Conservation (phyloP, 2,329 filamentous ascomycete genomes). For the Lasiodiplodia gonubiensis region DNA sequence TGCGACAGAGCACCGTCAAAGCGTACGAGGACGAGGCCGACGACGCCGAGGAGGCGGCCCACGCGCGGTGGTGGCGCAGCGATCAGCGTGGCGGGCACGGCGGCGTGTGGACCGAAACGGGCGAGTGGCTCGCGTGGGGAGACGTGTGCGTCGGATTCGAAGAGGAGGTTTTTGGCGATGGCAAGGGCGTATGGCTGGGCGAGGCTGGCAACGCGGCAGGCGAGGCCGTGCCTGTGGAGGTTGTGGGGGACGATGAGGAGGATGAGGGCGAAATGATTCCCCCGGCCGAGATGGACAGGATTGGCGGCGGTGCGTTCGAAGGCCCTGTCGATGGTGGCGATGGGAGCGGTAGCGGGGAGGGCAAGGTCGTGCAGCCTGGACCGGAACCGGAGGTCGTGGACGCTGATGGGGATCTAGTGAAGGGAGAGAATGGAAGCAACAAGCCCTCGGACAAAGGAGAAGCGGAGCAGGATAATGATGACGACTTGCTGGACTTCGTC, state of each 20-base stretch:
- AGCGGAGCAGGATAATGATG: neutral
- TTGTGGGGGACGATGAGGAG: conserved; percentile 24
- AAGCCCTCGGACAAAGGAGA: neutral
- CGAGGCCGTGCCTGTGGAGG: conserved; percentile 27
- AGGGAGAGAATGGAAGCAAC: neutral
- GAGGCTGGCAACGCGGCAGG: conserved; percentile 23
- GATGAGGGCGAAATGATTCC: neutral
- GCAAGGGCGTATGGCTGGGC: conserved; percentile 46
- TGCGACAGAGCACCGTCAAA: conserved; percentile 42
- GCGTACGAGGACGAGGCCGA: conserved; percentile 20
- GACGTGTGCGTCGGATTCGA: conserved; percentile 54
- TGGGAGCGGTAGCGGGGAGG: neutral
- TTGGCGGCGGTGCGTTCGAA: neutral
- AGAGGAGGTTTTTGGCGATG: conserved; percentile 55
- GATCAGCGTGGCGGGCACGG: conserved; percentile 59
- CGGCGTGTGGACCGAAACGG: conserved; percentile 60
- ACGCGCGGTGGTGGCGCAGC: neutral
- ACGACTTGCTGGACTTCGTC: conserved; percentile 10
- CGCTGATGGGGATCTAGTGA: conserved; percentile 13
- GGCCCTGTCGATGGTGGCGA: neutral
- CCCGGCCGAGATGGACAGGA: conserved; percentile 3
- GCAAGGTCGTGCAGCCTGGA: neutral
- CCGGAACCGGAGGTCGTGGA: conserved; percentile 17
- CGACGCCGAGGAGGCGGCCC: neutral
- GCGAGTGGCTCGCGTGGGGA: conserved; percentile 56